phyloP scores from a whole-genome alignment of 306 rosid genomes.

The Acmispon strigosus region DNA sequence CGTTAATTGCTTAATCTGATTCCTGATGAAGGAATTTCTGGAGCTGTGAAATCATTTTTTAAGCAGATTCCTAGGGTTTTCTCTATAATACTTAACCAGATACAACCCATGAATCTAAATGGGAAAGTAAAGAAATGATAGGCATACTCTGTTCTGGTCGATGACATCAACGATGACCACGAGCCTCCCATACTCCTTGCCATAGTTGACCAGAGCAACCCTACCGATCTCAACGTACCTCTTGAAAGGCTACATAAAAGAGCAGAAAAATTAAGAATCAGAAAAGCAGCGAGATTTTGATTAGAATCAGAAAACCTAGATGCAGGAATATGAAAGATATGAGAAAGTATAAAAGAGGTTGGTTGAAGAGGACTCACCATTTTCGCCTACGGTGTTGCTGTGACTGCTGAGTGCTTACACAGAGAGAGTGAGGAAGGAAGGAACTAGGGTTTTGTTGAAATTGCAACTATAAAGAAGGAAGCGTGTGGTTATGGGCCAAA shows the following conservation, averaged over 20 bases:
- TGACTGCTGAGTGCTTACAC: conserved; percentile 1
- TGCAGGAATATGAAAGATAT: not conserved
- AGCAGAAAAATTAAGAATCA: not conserved
- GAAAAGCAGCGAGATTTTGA: not conserved
- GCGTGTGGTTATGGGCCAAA: not conserved
- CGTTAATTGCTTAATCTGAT: no score
- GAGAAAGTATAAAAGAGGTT: not conserved
- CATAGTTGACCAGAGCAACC: conserved; percentile 76
- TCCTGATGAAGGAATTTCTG: no score
- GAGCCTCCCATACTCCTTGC: conserved; percentile 67
- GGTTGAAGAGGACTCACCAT: conserved; percentile 39
- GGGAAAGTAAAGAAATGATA: not conserved
- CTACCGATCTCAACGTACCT: conserved; percentile 80
- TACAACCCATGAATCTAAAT: not conserved
- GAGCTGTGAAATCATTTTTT: no score
- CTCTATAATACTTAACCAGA: no score
- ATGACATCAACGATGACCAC: conserved; percentile 69
- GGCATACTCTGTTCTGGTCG: conserved; percentile 63
- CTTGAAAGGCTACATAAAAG: conserved; percentile 59
- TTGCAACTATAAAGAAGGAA: not conserved
- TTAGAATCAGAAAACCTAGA: not conserved
- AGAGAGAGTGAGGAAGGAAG: not conserved
- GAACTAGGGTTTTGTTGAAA: conserved; percentile 9
- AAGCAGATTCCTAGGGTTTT: no score
- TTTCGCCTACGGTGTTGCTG: conserved; percentile 18